Evolutionary conservation across 495 filamentous ascomycete genomes (phyloP), one percentile per base, ranked within the genome.

Genomic region (Penicillium canescens): DNA sequence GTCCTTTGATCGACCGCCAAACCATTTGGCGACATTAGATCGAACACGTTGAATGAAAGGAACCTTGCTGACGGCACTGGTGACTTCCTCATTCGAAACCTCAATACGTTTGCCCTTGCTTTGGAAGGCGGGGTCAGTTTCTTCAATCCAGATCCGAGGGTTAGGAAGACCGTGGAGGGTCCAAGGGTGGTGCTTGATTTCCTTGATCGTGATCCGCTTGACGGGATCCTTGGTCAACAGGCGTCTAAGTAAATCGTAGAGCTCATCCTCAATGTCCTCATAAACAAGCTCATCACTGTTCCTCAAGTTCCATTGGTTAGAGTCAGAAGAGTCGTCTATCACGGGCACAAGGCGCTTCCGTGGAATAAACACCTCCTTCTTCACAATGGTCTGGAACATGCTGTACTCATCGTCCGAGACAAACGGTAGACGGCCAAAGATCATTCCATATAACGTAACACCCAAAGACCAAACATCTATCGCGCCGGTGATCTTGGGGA

Each of bases 391-490:
- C 58, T 86, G 82, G 70, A 96, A 96, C 72, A 99, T 86, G 56
- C 84, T 86, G 70, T 86, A 98, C 60, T 96, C 91, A 63, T 92
- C 89, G 58, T 92, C 85, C 36, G 90, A 91, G 52, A 95, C 82
- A 68, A 98, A 99, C 1, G 94, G 94, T 23, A 96, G 84, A 18
- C 94, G 89, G 9, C 92, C 94, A 62, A 86, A 99, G 34, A 99
- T 82, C 68, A 99, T 84, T 61, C 93, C 95, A 71, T 96, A 99
- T 1, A 99, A 80, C 0, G 94, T 99, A 14, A 98, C 90, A 13
- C 94, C 94, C 18, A 99, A 75, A 18, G 95, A 96, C 93, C 94
- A 99, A 18, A 99, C 88, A 63, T 99, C 94, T 65, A 99, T 97
- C 31, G 87, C 82, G 43, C 74, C 78, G 10, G 84, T 88, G 44